Conservation (phyloP, 2,329 filamentous ascomycete species). For the Chrysosporium keratinophilum region DNA sequence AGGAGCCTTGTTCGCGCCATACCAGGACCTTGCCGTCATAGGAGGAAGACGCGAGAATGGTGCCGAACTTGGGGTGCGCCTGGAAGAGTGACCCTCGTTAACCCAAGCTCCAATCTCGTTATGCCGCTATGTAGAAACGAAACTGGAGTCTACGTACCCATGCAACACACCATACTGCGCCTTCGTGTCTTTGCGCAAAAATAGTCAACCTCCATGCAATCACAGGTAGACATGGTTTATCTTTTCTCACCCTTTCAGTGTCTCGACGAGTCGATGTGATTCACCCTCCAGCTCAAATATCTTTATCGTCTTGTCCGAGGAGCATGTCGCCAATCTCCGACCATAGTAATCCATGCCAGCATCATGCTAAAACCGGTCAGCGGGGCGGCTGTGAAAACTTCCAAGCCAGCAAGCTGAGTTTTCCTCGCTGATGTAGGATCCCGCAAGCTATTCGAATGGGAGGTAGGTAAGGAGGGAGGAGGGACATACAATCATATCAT, state of each 20-base stretch:
- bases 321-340: slow-evolving; percentile 88
- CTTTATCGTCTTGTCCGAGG: slow-evolving; percentile 96
- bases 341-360: slow-evolving; percentile 98
- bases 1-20: slow-evolving; percentile 70
- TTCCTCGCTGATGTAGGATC: background rate
- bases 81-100: slow-evolving; percentile 19
- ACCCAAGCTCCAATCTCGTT: background rate
- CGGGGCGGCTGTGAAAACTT: background rate
- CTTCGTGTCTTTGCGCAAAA: slow-evolving; percentile 62
- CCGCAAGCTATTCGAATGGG: background rate
- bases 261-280: slow-evolving; percentile 78
- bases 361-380: slow-evolving; percentile 60
- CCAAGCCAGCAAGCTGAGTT: background rate
- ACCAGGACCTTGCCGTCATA: slow-evolving; percentile 98
- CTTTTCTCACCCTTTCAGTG: slow-evolving; percentile 68
- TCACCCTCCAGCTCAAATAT: slow-evolving; percentile 98
- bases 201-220: background rate
- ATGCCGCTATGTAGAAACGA: background rate
- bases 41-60: slow-evolving; percentile 86
- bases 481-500: slow-evolving; percentile 95
- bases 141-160: slow-evolving; percentile 49
- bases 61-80: slow-evolving; percentile 96
- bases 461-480: background rate
- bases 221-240: background rate
- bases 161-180: slow-evolving; percentile 92